A percentile compares a stretch with the other conserved stretches of the same genome.
Conservation (phyloP, 2,329 filamentous ascomycete species). For the Sclerotinia subarctica region DNA sequence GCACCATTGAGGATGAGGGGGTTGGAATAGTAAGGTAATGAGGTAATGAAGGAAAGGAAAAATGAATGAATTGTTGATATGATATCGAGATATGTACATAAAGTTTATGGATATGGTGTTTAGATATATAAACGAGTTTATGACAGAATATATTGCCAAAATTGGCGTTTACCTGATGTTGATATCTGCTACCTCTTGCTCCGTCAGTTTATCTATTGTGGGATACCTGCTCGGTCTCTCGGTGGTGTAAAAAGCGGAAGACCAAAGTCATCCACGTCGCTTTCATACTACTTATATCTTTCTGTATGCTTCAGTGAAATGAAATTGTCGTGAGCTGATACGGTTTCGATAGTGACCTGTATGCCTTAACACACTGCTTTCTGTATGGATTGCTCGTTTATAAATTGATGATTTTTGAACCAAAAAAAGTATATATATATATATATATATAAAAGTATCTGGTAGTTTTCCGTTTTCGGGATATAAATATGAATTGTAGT, state of each 20-base stretch:
- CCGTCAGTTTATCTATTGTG: background rate
- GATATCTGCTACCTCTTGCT: background rate
- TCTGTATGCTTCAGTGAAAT: background rate
- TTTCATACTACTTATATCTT: background rate
- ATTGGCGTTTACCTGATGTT: background rate
- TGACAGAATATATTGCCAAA: background rate
- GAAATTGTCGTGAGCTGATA: background rate
- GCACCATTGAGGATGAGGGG: slow-evolving; percentile 22
- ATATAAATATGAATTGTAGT: background rate
- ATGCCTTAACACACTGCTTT: no score
- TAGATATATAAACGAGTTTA: background rate
- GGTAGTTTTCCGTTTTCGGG: background rate
- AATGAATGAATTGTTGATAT: background rate
- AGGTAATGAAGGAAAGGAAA: background rate
- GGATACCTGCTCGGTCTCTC: background rate
- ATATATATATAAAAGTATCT: background rate
- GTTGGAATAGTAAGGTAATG: background rate
- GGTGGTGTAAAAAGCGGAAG: background rate
- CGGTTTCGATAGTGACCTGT: background rate
- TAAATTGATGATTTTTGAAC: background rate
- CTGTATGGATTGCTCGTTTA: background rate
- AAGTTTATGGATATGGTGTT: background rate
- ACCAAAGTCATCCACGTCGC: no score
- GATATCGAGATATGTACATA: background rate
- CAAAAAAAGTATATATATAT: background rate